Evolutionary conservation across 768 basidiomycete species (phyloP).

Genomic region (Lactarius sanguifluus): DNA sequence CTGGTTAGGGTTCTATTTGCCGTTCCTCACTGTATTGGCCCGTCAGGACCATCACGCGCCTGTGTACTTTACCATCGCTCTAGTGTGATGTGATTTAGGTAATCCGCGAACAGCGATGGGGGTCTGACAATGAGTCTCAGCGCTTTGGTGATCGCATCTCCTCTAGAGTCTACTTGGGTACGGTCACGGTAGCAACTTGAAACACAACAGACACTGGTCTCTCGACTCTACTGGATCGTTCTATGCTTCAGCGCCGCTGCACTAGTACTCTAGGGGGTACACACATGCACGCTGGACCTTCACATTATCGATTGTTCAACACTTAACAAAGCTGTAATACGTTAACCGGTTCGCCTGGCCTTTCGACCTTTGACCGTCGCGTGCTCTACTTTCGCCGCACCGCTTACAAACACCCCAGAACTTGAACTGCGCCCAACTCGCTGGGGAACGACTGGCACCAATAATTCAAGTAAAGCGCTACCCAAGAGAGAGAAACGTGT

Average conservation of each 20-base stretch:
- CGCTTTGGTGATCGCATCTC: neutral
- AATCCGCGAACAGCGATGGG: neutral
- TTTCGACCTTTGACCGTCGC: neutral
- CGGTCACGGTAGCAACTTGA: neutral
- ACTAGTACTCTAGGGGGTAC: neutral
- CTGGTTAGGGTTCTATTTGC: constrained; percentile 1
- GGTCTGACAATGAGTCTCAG: neutral
- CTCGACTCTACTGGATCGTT: neutral
- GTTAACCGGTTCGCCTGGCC: neutral
- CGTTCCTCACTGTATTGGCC: neutral
- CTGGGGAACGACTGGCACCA: constrained; percentile 25
- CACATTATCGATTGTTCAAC: neutral
- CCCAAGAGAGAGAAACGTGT: constrained; percentile 8
- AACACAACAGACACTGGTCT: neutral
- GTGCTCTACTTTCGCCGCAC: constrained; percentile 24
- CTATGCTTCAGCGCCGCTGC: neutral
- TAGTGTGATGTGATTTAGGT: neutral
- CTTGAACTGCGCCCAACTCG: constrained; percentile 21
- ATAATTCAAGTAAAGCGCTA: neutral
- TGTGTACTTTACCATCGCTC: neutral
- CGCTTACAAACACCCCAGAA: constrained; percentile 27
- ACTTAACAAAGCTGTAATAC: no score
- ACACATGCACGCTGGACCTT: neutral
- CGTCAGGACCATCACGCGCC: neutral
- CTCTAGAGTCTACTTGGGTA: neutral